Base-by-base conservation (phyloP, 192 early-diverging fungal species). In the Dispira simplex region DNA sequence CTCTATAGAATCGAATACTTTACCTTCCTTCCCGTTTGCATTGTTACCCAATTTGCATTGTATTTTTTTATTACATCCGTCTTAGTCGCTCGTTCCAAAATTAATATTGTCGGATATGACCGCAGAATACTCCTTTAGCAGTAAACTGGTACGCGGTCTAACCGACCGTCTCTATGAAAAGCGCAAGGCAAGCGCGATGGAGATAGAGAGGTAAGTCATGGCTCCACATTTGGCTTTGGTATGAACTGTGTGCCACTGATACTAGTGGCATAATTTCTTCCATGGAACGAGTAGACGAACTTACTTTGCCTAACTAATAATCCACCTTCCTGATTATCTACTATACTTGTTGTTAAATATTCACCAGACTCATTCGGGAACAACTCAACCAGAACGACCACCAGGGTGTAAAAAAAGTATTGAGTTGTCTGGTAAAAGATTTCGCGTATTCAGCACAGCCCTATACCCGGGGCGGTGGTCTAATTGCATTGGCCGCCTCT, bases 81-180 rank as follows among this genome's bases (percentile, higher is more conserved):
- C 32, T 39, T 6, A 39, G 32, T 39, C 32, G 6, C 6, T 39
- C 32, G 32, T 39, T 39, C 3, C 32, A 6, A 39, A 39, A 39
- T 39, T 39, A 1, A 39, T 39, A 39, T 39, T 4, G 6, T 39
- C 9, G 2, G 48, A 16, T 71, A 11, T 65, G 63, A 26, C 58
- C 58, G 44, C 18, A 5, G 58, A 60, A 27, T 60, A 44, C 58
- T 13, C 14, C 32, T 44, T 60, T 32, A 44, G 13, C 14, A 44
- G 32, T 27, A 60, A 60, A 28, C 54, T 97, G 32, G 71, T 83
- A 43, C 79, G 86, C 46, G 90, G 87, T 11, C 81, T 97, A 28
- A 78, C 80, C 11, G 95, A 98, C 76, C 89, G 86, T 56, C 76
- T 90, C 43, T 98, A 98, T 73, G 95, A 98, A 68, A 93, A 89